Conservation (phyloP, 108 stramenopile genomes). For the Parietichytrium sp. region DNA sequence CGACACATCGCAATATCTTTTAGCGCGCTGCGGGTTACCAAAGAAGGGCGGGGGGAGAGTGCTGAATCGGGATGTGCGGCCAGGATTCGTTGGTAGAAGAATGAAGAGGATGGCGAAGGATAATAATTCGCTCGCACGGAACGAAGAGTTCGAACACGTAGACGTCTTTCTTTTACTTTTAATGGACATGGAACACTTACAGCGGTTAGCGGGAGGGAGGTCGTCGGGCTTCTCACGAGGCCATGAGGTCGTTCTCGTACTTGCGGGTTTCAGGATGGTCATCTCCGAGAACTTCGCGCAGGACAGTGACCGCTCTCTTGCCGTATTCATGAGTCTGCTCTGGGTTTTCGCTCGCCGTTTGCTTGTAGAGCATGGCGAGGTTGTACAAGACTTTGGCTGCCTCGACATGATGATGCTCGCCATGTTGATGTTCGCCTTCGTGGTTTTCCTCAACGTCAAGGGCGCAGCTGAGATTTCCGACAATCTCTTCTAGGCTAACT, state of each 20-base stretch:
- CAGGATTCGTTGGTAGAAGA: no score
- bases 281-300: conserved; percentile 1
- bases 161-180: no score
- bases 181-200: no score
- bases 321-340: background rate
- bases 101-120: no score
- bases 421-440: background rate
- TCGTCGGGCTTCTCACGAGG: no score
- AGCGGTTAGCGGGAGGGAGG: no score
- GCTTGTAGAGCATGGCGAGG: background rate
- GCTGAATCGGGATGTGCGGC: no score
- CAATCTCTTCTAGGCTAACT: background rate
- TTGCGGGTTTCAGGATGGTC: conserved; percentile 26
- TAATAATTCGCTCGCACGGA: no score
- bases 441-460: background rate
- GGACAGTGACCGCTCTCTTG: background rate
- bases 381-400: background rate
- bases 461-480: background rate
- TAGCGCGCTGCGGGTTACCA: no score
- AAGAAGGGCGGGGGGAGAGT: no score
- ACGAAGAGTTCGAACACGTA: no score
- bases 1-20: no score
- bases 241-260: background rate
- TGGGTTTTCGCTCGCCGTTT: background rate
- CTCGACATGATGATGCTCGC: background rate